Evolutionary conservation across 2,329 filamentous ascomycete species (phyloP).

Genomic region (Lasiodiplodia theobromae): DNA sequence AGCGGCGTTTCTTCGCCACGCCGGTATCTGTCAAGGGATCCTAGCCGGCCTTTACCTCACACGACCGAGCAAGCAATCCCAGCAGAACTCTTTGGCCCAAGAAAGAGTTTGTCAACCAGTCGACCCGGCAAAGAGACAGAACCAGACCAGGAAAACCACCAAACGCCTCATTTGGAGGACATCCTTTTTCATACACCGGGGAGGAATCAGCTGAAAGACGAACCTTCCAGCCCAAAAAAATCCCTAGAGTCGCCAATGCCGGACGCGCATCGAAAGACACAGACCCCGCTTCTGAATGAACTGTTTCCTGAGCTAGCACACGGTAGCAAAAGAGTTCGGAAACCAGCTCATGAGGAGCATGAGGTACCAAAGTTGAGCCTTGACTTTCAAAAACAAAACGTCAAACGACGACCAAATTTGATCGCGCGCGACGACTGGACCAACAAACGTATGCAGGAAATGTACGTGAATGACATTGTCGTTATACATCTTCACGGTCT

Average conservation of each 20-base stretch:
- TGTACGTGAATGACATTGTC: conserved; percentile 24
- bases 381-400: background rate
- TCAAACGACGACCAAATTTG: background rate
- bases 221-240: background rate
- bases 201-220: too few relatives aligned
- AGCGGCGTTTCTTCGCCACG: background rate
- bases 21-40: conserved; percentile 10
- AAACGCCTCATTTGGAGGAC: background rate
- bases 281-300: background rate
- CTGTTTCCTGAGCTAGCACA: conserved; percentile 24
- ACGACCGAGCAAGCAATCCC: conserved; percentile 12
- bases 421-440: background rate
- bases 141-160: background rate
- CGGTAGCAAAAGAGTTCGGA: background rate
- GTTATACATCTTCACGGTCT: conserved; percentile 44
- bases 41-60: conserved; percentile 11
- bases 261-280: background rate
- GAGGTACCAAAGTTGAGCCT: conserved; percentile 15
- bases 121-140: background rate
- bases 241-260: background rate
- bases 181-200: background rate
- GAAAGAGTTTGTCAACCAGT: background rate
- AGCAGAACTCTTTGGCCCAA: background rate
- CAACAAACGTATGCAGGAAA: background rate
- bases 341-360: background rate